phyloP scores from a whole-genome alignment of 495 filamentous ascomycete genomes.

The Penicillium chermesinum region DNA sequence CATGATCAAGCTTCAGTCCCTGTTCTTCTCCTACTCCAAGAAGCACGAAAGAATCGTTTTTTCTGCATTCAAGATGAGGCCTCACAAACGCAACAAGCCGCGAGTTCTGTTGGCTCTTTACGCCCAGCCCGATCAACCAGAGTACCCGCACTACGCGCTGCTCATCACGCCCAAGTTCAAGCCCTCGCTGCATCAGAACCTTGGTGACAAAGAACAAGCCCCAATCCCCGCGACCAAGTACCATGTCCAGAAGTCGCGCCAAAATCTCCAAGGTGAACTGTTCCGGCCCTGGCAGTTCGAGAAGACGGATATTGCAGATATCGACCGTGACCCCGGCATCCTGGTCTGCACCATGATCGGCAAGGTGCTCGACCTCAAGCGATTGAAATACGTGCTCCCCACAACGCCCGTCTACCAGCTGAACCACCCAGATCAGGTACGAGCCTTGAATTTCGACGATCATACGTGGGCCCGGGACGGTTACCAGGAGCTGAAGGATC shows the following conservation, averaged over 20 bases:
- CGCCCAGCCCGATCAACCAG: not conserved
- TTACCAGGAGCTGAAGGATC: not conserved
- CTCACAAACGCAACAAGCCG: conserved; percentile 10
- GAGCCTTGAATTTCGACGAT: not conserved
- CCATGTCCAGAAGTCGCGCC: conserved; percentile 2
- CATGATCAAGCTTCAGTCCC: no score
- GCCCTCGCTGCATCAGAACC: not conserved
- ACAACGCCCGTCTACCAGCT: not conserved
- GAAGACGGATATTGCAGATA: not conserved
- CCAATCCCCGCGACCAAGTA: conserved; percentile 4
- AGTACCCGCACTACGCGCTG: conserved; percentile 5
- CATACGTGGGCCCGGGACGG: conserved; percentile 1
- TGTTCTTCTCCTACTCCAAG: no score
- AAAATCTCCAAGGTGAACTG: not conserved
- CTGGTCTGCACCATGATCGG: conserved; percentile 1
- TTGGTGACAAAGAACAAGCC: not conserved
- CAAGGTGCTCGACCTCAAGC: not conserved
- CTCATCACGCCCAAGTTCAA: conserved; percentile 7
- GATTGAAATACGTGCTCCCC: not conserved
- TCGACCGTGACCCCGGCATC: not conserved
- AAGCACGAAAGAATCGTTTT: no score
- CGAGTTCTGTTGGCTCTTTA: conserved; percentile 8
- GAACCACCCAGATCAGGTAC: not conserved
- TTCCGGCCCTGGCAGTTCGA: not conserved
- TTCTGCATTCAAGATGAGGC: no score